A percentile compares a stretch with the other conserved stretches of the same genome.
These are phyloP conservation scores for Aethionema arabicum DNA, from an alignment of 345 rosid genomes.

Conservation along the genomic window DNA sequence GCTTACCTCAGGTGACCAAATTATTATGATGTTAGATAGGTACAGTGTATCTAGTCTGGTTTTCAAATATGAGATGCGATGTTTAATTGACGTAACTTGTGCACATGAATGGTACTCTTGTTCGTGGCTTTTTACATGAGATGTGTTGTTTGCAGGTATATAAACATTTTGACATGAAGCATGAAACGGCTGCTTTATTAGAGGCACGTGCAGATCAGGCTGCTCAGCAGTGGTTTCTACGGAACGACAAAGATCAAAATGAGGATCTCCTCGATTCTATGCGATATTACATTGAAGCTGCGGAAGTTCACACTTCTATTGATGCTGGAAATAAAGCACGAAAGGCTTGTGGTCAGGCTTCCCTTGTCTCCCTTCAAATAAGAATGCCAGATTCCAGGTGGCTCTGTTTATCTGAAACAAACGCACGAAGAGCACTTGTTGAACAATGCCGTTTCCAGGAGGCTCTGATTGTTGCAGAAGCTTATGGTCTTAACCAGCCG, in stretches of 20 bases:
- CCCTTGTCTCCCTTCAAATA: constrained; percentile 93
- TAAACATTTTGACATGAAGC: constrained; percentile 95
- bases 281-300: constrained; percentile 94
- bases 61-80: not conserved
- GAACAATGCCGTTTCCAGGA: constrained; percentile 94
- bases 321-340: constrained; percentile 96
- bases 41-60: constrained; percentile 16
- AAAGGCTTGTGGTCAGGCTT: constrained; percentile 84
- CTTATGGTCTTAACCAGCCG: constrained; percentile 91
- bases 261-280: constrained; percentile 93
- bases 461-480: constrained; percentile 96
- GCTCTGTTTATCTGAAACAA: constrained; percentile 82
- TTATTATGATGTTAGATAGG: constrained; percentile 9
- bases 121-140: not conserved
- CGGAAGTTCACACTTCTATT: constrained; percentile 85
- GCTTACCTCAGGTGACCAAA: constrained; percentile 8
- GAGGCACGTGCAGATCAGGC: constrained; percentile 82
- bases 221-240: constrained; percentile 70
- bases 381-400: constrained; percentile 93
- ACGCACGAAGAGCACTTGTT: constrained; percentile 80
- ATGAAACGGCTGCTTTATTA: constrained; percentile 85
- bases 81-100: constrained; percentile 1
- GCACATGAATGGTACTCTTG: not conserved
- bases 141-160: constrained; percentile 61
- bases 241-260: constrained; percentile 80